phyloP scores from a whole-genome alignment of 768 basidiomycete species.

The Harrya chromipes region DNA sequence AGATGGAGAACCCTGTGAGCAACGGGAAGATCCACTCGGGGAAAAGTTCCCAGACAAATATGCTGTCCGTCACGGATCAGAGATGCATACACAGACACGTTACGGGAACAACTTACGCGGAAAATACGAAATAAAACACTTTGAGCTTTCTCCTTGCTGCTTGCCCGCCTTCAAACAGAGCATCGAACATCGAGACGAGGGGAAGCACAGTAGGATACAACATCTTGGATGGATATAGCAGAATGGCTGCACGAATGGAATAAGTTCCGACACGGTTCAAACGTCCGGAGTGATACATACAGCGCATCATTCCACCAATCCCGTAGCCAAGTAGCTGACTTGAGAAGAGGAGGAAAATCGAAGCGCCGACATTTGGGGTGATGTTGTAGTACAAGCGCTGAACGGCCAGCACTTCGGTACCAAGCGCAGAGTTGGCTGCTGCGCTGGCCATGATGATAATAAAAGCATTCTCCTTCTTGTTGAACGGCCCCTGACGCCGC shows the following conservation, averaged over 20 bases:
- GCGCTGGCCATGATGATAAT: conserved; percentile 56
- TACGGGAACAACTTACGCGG: conserved; percentile 23
- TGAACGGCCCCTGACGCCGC: conserved; percentile 45
- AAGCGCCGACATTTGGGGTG: conserved; percentile 44
- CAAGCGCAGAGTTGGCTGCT: conserved; percentile 52
- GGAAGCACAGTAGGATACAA: conserved; percentile 36
- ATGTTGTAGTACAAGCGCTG: conserved; percentile 54
- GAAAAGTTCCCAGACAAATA: conserved; percentile 28
- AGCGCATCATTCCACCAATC: conserved; percentile 50
- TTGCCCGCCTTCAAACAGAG: conserved; percentile 40
- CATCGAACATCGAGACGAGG: conserved; percentile 27
- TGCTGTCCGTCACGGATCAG: conserved; percentile 27
- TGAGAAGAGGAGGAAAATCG: conserved; percentile 44
- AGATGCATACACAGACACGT: conserved; percentile 8
- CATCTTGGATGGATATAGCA: conserved; percentile 46
- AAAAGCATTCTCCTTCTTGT: conserved; percentile 59
- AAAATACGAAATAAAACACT: conserved; percentile 22
- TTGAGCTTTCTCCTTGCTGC: conserved; percentile 40
- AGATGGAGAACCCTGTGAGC: conserved; percentile 58
- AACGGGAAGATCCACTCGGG: conserved; percentile 48
- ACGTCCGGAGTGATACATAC: conserved; percentile 25
- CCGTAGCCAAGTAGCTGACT: conserved; percentile 46
- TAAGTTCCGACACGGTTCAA: background rate
- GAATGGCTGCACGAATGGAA: conserved; percentile 5
- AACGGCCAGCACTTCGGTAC: conserved; percentile 53